Percentiles rank a stretch among this genome's conserved stretches.
Evolutionary conservation across 208 protist species (phyloP).

Genomic region (Leishmania braziliensis): DNA sequence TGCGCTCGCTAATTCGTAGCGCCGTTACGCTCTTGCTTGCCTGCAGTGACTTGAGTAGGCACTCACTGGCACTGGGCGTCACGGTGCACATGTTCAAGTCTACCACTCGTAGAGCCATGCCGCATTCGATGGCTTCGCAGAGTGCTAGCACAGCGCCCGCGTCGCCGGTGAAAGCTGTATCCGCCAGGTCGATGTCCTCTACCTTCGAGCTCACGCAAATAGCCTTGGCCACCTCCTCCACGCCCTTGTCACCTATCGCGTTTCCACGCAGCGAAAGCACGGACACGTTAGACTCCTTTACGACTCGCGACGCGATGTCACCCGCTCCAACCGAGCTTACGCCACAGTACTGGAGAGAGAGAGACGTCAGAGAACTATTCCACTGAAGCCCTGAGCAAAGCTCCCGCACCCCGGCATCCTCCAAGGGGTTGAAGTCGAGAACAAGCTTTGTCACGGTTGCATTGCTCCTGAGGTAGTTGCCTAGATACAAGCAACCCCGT

Average conservation of each 20-base stretch:
- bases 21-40: constrained; percentile 55
- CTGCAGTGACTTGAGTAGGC: constrained; percentile 54
- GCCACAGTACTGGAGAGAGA: constrained; percentile 85
- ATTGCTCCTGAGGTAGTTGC: constrained; percentile 68
- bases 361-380: constrained; percentile 68
- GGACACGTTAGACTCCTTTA: constrained; percentile 76
- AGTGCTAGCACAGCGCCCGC: constrained; percentile 64
- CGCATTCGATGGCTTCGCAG: constrained; percentile 77
- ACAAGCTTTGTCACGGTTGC: constrained; percentile 63
- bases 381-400: constrained; percentile 79
- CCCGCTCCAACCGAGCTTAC: constrained; percentile 49
- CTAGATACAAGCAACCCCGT: constrained; percentile 69
- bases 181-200: constrained; percentile 75
- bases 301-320: constrained; percentile 55
- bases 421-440: constrained; percentile 84
- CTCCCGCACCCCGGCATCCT: constrained; percentile 60
- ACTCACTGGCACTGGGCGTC: constrained; percentile 37
- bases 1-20: constrained; percentile 67
- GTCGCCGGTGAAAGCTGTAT: constrained; percentile 71
- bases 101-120: constrained; percentile 47
- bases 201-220: constrained; percentile 62
- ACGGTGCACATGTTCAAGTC: constrained; percentile 86
- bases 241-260: constrained; percentile 60
- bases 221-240: constrained; percentile 58
- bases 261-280: constrained; percentile 77